Conservation (phyloP, 148 eudicot species). For the Rhododendron ovatum region DNA sequence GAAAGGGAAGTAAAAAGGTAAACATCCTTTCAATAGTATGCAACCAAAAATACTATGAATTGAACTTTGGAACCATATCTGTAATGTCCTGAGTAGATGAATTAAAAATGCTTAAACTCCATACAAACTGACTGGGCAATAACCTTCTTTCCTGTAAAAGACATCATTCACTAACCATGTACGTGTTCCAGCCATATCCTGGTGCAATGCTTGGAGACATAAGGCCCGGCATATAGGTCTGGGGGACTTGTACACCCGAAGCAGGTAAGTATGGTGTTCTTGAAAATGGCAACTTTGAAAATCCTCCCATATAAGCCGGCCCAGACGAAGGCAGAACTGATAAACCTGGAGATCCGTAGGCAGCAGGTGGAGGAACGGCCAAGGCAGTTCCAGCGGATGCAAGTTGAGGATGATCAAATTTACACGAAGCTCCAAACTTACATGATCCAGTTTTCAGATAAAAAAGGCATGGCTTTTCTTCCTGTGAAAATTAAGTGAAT, state of each 20-base stretch:
- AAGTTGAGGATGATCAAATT: conserved; percentile 75
- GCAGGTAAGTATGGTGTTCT: conserved; percentile 37
- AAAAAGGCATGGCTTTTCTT: conserved; percentile 55
- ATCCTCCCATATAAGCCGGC: conserved; percentile 30
- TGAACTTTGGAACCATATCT: not conserved
- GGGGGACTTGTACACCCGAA: conserved; percentile 33
- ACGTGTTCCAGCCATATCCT: conserved; percentile 42
- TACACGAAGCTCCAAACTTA: conserved; percentile 67
- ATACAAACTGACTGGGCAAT: not conserved
- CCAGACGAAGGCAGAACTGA: conserved; percentile 33
- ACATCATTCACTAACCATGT: conserved; percentile 41
- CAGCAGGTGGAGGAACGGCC: conserved; percentile 29
- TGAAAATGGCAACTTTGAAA: conserved; percentile 30
- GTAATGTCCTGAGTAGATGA: not conserved
- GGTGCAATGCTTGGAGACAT: conserved; percentile 30
- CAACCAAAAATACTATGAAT: not conserved
- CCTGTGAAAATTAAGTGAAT: conserved; percentile 24
- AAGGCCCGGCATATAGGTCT: conserved; percentile 40
- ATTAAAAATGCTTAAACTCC: not conserved
- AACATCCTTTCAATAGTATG: not conserved
- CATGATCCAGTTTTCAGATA: conserved; percentile 62
- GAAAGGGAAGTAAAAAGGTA: not conserved
- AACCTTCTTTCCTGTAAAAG: not conserved
- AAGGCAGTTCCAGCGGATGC: conserved; percentile 26
- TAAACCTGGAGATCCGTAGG: conserved; percentile 29